A percentile compares a stretch with the other conserved stretches of the same genome.
phyloP scores from a whole-genome alignment of 2,329 filamentous ascomycete species.

The Stromatinia cepivora region DNA sequence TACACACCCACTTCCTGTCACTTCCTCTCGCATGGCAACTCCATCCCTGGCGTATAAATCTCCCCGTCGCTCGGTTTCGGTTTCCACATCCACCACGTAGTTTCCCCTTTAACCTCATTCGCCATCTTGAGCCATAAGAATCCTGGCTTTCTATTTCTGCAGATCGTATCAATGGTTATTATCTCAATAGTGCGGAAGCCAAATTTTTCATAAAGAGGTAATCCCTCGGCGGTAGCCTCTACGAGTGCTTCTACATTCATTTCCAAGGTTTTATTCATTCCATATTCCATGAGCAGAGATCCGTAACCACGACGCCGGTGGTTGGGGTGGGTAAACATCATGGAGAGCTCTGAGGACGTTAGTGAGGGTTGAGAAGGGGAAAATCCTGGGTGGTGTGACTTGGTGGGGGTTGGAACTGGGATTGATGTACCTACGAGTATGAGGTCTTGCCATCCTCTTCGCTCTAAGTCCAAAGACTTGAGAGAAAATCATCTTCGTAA shows the following conservation, averaged over 20 bases:
- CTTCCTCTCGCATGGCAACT: neutral
- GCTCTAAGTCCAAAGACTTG: neutral
- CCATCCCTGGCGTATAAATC: neutral
- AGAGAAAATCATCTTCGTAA: neutral
- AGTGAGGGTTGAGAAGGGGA: neutral
- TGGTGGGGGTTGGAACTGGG: rapidly evolving
- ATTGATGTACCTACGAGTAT: neutral
- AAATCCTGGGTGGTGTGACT: rapidly evolving
- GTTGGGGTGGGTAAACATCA: slow-evolving; percentile 1
- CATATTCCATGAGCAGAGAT: slow-evolving; percentile 8
- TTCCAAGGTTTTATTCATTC: neutral
- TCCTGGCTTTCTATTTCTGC: neutral
- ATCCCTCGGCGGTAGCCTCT: neutral
- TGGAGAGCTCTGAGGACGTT: neutral
- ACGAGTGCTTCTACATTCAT: slow-evolving; percentile 9
- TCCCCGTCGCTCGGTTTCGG: neutral
- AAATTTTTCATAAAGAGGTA: slow-evolving; percentile 17
- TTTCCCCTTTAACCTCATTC: neutral
- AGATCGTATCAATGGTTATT: neutral
- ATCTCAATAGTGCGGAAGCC: neutral
- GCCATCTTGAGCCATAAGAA: slow-evolving; percentile 7
- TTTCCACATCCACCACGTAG: slow-evolving; percentile 20
- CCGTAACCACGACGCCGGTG: neutral
- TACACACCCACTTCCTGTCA: no score
- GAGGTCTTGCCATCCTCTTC: neutral